Base-by-base conservation (phyloP, 768 basidiomycete species). In the Termitomyces titanicus region DNA sequence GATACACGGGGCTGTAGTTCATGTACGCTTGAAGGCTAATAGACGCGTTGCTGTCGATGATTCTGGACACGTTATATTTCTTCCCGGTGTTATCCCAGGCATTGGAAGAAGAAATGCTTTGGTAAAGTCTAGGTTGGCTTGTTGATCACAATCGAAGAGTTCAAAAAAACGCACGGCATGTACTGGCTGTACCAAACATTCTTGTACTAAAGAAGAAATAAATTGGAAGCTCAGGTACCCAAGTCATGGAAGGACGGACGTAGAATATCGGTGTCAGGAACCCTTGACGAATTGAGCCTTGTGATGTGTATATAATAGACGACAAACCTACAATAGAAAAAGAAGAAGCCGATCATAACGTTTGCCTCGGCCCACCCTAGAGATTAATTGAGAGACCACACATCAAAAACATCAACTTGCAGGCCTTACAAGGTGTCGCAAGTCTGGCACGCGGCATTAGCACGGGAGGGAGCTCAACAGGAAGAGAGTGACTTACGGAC, bases 301-400 rank as follows among this genome's bases (percentile, higher is more conserved):
- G n/a, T 47, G n/a, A 13, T 15, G 24, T 29, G 20, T n/a, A 12
- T 3, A 45, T 29, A 35, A 38, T 18, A 51, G 53, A 57, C 9
- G 29, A 11, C 24, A 13, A 45, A 27, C 65, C 74, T 53, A 81
- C 84, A 91, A 65, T 84, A 85, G 65, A 90, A 81, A 60, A 85
- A 67, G 42, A 85, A 68, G 61, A 89, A 84, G 10, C 85, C 82
- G 34, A 73, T 69, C 52, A 81, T 74, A 27, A 89, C 74, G 66
- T 89, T 89, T 5, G 84, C 87, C 64, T 86, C 82, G 3, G 86
- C 85, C 88, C 87, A 89, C 86, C 87, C 89, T 66, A 35, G 25
- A 54, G 43, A 48, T 53, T 6, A 38, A 50, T 61, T 20, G 6
- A 47, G 22, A 3, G 17, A 31, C 12, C 15, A 20, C 5, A 67